phyloP scores from a whole-genome alignment of 148 eudicot genomes.

The Fagopyrum esculentum region DNA sequence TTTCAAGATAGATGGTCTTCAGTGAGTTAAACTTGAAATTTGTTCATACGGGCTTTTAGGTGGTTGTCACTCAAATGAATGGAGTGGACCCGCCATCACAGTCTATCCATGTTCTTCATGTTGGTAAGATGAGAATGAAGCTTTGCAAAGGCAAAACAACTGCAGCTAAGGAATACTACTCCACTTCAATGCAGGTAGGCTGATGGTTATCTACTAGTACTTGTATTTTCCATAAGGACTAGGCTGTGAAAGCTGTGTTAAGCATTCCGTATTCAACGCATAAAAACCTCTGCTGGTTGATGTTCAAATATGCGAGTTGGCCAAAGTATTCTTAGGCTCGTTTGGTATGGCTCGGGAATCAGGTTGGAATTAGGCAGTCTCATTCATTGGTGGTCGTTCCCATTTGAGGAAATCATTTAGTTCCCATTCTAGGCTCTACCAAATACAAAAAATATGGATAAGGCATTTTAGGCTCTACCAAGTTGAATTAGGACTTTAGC shows the following conservation, averaged over 20 bases:
- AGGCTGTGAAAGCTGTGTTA: background rate
- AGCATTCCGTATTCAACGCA: too few relatives aligned
- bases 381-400: too few relatives aligned
- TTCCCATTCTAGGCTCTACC: too few relatives aligned
- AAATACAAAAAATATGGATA: too few relatives aligned
- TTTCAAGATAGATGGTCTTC: background rate
- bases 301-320: background rate
- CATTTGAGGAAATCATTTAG: too few relatives aligned
- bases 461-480: too few relatives aligned
- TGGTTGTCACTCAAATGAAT: constrained; percentile 82
- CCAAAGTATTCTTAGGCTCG: background rate
- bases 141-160: constrained; percentile 84
- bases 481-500: background rate
- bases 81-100: constrained; percentile 66
- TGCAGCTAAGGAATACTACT: constrained; percentile 81
- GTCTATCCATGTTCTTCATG: constrained; percentile 74
- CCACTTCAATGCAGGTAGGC: constrained; percentile 84
- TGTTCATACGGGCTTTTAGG: constrained; percentile 37
- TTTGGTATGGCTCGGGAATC: too few relatives aligned
- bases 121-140: constrained; percentile 98
- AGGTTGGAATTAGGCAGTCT: too few relatives aligned
- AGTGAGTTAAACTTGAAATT: background rate
- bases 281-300: too few relatives aligned
- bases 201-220: background rate
- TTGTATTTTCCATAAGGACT: background rate